These are phyloP conservation scores for Moesziomyces sp. DNA, from an alignment of 1,284 basidiomycete genomes.

Conservation along the genomic window DNA sequence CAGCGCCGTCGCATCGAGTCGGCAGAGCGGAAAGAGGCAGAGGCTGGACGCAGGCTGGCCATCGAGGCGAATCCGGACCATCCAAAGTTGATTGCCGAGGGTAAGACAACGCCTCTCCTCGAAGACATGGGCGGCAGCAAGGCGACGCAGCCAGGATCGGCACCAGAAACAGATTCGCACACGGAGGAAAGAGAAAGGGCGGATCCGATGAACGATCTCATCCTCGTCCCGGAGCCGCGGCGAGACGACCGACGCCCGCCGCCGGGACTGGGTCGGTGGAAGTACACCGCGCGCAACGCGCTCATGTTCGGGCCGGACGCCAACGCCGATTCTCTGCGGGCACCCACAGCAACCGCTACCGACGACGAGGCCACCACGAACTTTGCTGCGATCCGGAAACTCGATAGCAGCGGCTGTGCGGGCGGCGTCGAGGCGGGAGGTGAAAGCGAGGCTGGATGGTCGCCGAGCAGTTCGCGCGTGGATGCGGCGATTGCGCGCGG, in stretches of 20 bases:
- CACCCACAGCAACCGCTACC: not conserved
- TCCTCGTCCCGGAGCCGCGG: slow-evolving; percentile 25
- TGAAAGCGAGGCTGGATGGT: slow-evolving; percentile 27
- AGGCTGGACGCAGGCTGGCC: slow-evolving; percentile 34
- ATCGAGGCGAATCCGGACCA: slow-evolving; percentile 38
- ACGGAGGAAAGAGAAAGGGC: not conserved
- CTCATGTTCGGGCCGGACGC: slow-evolving; percentile 59
- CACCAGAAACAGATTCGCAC: not conserved
- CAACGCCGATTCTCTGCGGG: slow-evolving; percentile 23
- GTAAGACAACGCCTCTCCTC: slow-evolving; percentile 1
- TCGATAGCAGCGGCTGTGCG: not conserved
- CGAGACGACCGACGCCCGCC: slow-evolving; percentile 21
- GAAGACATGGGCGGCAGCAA: not conserved
- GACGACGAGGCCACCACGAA: slow-evolving; percentile 11
- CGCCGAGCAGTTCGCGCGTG: slow-evolving; percentile 54
- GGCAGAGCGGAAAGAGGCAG: slow-evolving; percentile 20
- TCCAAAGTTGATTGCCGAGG: slow-evolving; percentile 11
- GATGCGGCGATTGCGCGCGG: slow-evolving; percentile 57
- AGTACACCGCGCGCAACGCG: slow-evolving; percentile 52
- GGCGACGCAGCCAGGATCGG: not conserved
- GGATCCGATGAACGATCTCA: slow-evolving; percentile 27
- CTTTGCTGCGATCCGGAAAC: slow-evolving; percentile 13
- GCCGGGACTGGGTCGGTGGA: slow-evolving; percentile 21
- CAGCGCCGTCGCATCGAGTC: slow-evolving; percentile 26
- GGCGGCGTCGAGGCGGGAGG: slow-evolving; percentile 2